Conservation (phyloP, 2,329 filamentous ascomycete species). For the Aspergillus sp. region DNA sequence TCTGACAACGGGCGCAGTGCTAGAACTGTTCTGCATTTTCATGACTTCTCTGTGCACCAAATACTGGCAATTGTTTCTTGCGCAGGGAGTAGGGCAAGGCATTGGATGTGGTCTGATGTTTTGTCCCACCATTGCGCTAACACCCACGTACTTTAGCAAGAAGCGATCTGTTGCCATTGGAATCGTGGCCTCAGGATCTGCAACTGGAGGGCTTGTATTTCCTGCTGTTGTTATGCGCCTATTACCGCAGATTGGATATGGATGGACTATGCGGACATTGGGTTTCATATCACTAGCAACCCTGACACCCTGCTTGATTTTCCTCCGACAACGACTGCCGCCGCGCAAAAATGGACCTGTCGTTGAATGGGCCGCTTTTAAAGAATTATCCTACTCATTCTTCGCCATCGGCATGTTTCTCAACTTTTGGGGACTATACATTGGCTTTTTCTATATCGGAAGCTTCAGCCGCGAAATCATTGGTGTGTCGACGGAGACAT, state of each 20-base stretch:
- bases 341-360: conserved; percentile 52
- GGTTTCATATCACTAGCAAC: conserved; percentile 59
- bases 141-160: conserved; percentile 62
- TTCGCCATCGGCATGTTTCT: conserved; percentile 46
- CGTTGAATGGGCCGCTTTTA: conserved; percentile 54
- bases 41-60: conserved; percentile 49
- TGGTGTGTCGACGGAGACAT: conserved; percentile 42
- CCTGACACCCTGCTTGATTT: conserved; percentile 41
- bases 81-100: conserved; percentile 59
- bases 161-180: conserved; percentile 62
- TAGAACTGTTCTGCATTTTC: conserved; percentile 52
- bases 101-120: conserved; percentile 58
- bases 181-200: conserved; percentile 59
- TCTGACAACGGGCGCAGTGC: conserved; percentile 42
- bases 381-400: conserved; percentile 48
- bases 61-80: conserved; percentile 52
- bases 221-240: conserved; percentile 59
- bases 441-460: conserved; percentile 53
- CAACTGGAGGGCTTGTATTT: conserved; percentile 64
- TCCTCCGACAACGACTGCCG: conserved; percentile 51
- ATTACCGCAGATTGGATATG: conserved; percentile 61
- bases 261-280: conserved; percentile 63
- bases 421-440: conserved; percentile 55
- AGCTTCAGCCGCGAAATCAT: conserved; percentile 43
- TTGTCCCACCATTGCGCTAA: conserved; percentile 54